Percentiles rank a stretch among this genome's conserved stretches.
These are phyloP conservation scores for Kodamaea laetipori DNA, from an alignment of 805 yeast genomes.

Conservation along the genomic window DNA sequence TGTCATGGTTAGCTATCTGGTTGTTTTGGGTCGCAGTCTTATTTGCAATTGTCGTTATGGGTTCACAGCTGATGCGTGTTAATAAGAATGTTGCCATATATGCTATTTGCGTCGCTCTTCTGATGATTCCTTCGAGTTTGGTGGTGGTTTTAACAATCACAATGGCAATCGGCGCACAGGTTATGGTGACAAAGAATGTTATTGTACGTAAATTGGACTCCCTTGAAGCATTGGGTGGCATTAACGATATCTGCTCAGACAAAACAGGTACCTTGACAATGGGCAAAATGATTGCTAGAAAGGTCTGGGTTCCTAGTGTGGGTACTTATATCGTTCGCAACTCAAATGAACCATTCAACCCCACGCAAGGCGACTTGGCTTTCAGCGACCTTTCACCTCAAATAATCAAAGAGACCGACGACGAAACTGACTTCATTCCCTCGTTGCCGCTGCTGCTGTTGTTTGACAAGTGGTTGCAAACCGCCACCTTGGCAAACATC, in stretches of 20 bases:
- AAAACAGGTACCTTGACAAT: constrained; percentile 58
- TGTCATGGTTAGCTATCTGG: constrained; percentile 52
- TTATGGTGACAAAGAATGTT: constrained; percentile 37
- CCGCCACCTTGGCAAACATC: constrained; percentile 43
- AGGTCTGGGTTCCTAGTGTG: constrained; percentile 37
- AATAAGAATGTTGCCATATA: constrained; percentile 40
- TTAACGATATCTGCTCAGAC: constrained; percentile 80
- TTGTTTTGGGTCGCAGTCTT: constrained; percentile 49
- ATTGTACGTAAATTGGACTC: constrained; percentile 41
- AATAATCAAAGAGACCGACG: constrained; percentile 31
- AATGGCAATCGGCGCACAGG: constrained; percentile 45
- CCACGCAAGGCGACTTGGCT: constrained; percentile 44
- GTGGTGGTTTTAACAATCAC: constrained; percentile 43
- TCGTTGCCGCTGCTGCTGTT: constrained; percentile 22
- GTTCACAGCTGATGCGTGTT: constrained; percentile 35
- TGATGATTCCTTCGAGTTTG: constrained; percentile 43
- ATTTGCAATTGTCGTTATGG: constrained; percentile 43
- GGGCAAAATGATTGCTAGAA: constrained; percentile 41
- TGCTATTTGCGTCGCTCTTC: constrained; percentile 43
- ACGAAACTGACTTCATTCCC: constrained; percentile 43
- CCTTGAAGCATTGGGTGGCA: constrained; percentile 42
- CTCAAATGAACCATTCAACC: constrained; percentile 37
- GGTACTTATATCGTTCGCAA: constrained; percentile 38
- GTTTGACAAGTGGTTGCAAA: constrained; percentile 28
- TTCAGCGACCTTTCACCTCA: constrained; percentile 32